A percentile compares a stretch with the other conserved stretches of the same genome.
These are phyloP conservation scores for Aspergillus hiratsukae DNA, from an alignment of 2,329 filamentous ascomycete species.

Conservation along the genomic window DNA sequence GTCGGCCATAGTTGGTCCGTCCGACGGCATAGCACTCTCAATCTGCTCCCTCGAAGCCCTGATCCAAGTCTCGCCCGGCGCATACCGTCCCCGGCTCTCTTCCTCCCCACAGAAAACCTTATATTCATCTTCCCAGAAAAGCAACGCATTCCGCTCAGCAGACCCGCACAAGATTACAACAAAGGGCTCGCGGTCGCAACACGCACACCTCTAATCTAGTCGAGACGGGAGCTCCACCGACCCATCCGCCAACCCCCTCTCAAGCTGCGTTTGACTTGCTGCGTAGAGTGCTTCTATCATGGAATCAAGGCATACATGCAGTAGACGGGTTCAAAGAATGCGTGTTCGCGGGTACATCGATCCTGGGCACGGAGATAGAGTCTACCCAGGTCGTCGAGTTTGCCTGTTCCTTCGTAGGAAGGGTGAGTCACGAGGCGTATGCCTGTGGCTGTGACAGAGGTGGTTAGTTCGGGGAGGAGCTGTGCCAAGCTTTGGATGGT, in stretches of 20 bases:
- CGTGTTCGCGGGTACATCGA: conserved; percentile 13
- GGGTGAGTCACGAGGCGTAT: conserved; percentile 10
- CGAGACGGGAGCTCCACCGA: conserved; percentile 1
- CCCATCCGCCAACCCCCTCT: conserved; percentile 2
- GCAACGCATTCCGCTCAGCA: conserved; percentile 9
- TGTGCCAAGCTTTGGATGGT: conserved; percentile 9
- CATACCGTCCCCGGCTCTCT: neutral
- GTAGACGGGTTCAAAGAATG: conserved; percentile 14
- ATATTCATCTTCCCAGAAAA: conserved; percentile 15
- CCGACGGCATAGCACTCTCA: neutral
- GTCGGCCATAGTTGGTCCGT: no score
- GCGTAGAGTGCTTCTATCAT: conserved; percentile 13
- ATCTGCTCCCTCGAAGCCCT: neutral
- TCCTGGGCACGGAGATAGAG: conserved; percentile 8
- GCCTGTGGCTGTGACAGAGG: conserved; percentile 8
- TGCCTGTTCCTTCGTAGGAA: conserved; percentile 9
- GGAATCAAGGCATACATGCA: conserved; percentile 11
- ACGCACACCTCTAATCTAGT: conserved; percentile 9
- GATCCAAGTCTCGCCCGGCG: neutral
- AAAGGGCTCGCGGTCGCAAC: conserved; percentile 16
- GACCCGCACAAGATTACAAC: conserved; percentile 14
- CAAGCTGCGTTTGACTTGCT: neutral
- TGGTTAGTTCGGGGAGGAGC: conserved; percentile 11
- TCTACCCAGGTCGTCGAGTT: conserved; percentile 14
- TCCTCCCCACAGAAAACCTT: conserved; percentile 11